Base-by-base conservation (phyloP, 257 asterid genomes). In the Parsonsia alboflavescens region DNA sequence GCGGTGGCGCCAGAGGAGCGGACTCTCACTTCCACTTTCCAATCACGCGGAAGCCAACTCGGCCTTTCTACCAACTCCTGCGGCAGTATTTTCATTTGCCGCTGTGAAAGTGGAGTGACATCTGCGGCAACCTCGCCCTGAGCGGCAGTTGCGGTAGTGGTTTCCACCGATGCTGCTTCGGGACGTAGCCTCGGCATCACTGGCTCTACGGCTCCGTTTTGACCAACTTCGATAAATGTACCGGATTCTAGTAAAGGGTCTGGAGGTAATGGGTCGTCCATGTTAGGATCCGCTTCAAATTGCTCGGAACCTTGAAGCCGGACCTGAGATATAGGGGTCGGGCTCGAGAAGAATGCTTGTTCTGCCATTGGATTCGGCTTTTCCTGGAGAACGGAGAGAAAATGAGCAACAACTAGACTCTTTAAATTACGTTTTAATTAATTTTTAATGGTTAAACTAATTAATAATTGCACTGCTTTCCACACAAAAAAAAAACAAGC, bases 1-100 rank as follows among this genome's bases (percentile, higher is more conserved):
- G 83, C 87, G 44, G 87, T 81, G 22, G 83, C 85, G n/a, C 85
- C 87, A 41, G 82, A 76, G 58, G 66, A 45, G 2, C 87, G 87
- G 48, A 84, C 83, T 26, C 64, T 76, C 21, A 79, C 65, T 28
- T 80, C 85, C 46, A 78, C 8, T 62, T 44, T 84, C 87, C 87
- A 84, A 30, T 66, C 75, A 24, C 70, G 72, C 56, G 87, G 85
- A 45, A 84, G 69, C 87, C 87, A 84, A 65, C 39, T 50, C 44
- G 85, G 85, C 28, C 74, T 72, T 44, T 84, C 87, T 6, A 76
- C 42, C 65, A 50, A 4, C 50, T 75, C 81, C 10, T 78, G 78
- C 48, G 39, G 74, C 65, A 39, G 50, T 48, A 59, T 78, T 30
- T 44, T 78, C 44, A 30, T 30, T 46, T 49, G 67, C 71, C 79